These are phyloP conservation scores for Rhizopogon vinicolor DNA, from an alignment of 768 basidiomycete genomes.

Conservation along the genomic window DNA sequence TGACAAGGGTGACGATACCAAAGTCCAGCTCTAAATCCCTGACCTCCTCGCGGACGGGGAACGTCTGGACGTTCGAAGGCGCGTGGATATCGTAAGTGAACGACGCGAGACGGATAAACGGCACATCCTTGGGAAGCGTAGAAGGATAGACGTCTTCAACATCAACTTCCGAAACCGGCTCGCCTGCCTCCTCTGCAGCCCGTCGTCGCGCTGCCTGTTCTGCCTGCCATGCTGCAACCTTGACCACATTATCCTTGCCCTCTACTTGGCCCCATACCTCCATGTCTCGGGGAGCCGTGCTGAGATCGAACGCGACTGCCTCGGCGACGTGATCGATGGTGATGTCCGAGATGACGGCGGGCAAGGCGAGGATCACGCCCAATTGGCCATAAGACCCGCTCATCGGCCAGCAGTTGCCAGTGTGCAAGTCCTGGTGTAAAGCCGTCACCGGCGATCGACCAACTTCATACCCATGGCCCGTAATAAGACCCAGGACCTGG, in stretches of 20 bases:
- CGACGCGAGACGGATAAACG: slow-evolving; percentile 60
- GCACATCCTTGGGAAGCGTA: slow-evolving; percentile 41
- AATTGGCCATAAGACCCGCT: slow-evolving; percentile 72
- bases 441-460: slow-evolving; percentile 85
- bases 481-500: slow-evolving; percentile 50
- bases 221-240: slow-evolving; percentile 51
- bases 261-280: slow-evolving; percentile 92
- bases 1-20: slow-evolving; percentile 73
- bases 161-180: slow-evolving; percentile 19
- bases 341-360: slow-evolving; percentile 55
- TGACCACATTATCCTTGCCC: slow-evolving; percentile 62
- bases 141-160: slow-evolving; percentile 40
- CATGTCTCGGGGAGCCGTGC: slow-evolving; percentile 79
- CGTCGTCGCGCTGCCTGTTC: slow-evolving; percentile 34
- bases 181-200: slow-evolving; percentile 28
- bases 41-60: slow-evolving; percentile 67
- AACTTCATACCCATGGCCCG: slow-evolving; percentile 55
- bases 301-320: slow-evolving; percentile 78
- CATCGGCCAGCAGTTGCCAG: slow-evolving; percentile 95
- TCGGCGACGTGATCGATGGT: slow-evolving; percentile 85
- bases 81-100: slow-evolving; percentile 60
- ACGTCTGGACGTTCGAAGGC: slow-evolving; percentile 68
- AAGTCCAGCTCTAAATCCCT: slow-evolving; percentile 73
- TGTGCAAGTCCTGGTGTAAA: slow-evolving; percentile 78
- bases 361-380: slow-evolving; percentile 70